Conservation (phyloP, 176 grass and related monocot species). For the Phoenix roebelenii region DNA sequence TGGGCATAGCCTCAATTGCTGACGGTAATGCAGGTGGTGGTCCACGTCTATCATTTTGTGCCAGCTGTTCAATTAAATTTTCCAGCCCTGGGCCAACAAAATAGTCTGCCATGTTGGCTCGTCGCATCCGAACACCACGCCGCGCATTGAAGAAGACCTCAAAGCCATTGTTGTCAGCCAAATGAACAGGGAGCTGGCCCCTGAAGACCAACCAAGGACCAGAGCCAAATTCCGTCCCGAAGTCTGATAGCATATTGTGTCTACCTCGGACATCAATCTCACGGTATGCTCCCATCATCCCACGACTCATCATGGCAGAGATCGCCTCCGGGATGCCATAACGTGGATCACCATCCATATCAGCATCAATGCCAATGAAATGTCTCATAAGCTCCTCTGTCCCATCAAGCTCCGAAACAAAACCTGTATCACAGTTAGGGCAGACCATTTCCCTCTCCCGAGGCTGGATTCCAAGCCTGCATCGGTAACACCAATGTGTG, state of each 20-base stretch:
- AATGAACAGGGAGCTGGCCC: conserved; percentile 53
- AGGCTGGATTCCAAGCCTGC: conserved; percentile 52
- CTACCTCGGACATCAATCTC: conserved; percentile 19
- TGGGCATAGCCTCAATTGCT: conserved; percentile 67
- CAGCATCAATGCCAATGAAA: conserved; percentile 46
- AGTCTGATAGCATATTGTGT: conserved; percentile 46
- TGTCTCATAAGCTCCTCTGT: conserved; percentile 48
- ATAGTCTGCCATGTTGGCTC: conserved; percentile 57
- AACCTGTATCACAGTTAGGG: conserved; percentile 70
- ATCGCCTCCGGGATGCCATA: conserved; percentile 43
- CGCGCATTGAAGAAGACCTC: conserved; percentile 45
- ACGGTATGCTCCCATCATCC: conserved; percentile 44
- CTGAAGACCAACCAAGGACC: conserved; percentile 80
- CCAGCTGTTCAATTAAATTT: conserved; percentile 69
- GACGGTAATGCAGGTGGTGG: conserved; percentile 64
- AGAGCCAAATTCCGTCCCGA: conserved; percentile 62
- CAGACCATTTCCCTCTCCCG: conserved; percentile 52
- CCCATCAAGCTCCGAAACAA: conserved; percentile 62
- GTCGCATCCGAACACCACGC: conserved; percentile 40
- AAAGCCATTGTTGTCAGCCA: conserved; percentile 40
- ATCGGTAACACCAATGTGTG: conserved; percentile 87
- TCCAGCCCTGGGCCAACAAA: conserved; percentile 81
- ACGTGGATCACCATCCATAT: no score
- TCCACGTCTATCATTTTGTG: conserved; percentile 52
- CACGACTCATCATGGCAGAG: conserved; percentile 53